phyloP scores from a whole-genome alignment of 1,284 basidiomycete genomes.

The Mycosarcoma maydis region DNA sequence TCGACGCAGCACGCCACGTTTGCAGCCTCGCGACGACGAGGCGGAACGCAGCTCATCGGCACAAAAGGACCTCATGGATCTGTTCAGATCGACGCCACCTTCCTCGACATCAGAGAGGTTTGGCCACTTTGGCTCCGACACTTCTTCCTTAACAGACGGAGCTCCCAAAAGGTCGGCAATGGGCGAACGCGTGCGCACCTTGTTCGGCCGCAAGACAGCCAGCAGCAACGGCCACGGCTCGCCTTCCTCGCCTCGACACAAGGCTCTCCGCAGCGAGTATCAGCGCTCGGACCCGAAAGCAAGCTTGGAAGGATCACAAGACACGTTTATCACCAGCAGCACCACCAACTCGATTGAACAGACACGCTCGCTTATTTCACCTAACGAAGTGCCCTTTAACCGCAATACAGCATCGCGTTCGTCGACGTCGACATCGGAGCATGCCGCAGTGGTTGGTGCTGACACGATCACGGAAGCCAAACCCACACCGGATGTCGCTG shows the following conservation, averaged over 20 bases:
- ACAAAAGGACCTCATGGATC: slow-evolving; percentile 45
- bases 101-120: slow-evolving; percentile 27
- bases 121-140: slow-evolving; percentile 14
- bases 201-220: slow-evolving; percentile 46
- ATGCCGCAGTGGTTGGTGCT: slow-evolving; percentile 6
- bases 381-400: slow-evolving; percentile 21
- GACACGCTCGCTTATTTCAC: slow-evolving; percentile 24
- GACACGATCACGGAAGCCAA: slow-evolving; percentile 22
- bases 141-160: slow-evolving; percentile 11
- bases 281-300: slow-evolving; percentile 28
- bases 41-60: slow-evolving; percentile 14
- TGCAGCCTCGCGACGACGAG: slow-evolving; percentile 44
- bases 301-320: slow-evolving; percentile 34
- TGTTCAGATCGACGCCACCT: slow-evolving; percentile 53
- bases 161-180: slow-evolving; percentile 32
- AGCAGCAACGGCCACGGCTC: slow-evolving; percentile 30
- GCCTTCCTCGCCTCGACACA: slow-evolving; percentile 21
- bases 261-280: slow-evolving; percentile 6
- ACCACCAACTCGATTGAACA: slow-evolving; percentile 38
- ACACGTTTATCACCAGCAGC: slow-evolving; percentile 36
- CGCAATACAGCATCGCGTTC: slow-evolving; percentile 22
- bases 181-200: slow-evolving; percentile 39
- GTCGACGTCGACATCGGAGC: slow-evolving; percentile 35
- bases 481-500: slow-evolving; percentile 18
- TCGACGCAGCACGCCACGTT: slow-evolving; percentile 15